Conservation (phyloP, 208 protist species). For the Acanthamoeba comandoni region DNA sequence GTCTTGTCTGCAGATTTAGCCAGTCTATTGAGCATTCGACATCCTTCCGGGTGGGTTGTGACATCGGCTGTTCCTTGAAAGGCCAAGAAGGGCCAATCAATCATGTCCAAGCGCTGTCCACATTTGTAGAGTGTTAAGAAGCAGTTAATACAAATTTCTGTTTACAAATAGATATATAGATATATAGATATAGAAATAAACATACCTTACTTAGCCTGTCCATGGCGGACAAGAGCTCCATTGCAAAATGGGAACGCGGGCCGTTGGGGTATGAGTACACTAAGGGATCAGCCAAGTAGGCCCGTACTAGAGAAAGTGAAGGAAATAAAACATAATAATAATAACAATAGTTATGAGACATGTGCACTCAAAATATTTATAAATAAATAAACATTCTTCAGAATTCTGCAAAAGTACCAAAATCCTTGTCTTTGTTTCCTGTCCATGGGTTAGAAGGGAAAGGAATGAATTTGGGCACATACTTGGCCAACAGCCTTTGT, state of each 20-base stretch:
- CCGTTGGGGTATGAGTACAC: conserved; percentile 17
- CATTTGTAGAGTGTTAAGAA: not conserved
- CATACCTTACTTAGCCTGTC: not conserved
- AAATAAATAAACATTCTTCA: not conserved
- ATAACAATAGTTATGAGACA: not conserved
- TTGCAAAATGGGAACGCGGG: not conserved
- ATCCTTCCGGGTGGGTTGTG: conserved; percentile 19
- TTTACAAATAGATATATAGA: not conserved
- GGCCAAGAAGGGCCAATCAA: conserved; percentile 15
- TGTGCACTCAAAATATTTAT: not conserved
- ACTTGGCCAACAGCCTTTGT: not conserved
- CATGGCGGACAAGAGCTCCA: conserved; percentile 49
- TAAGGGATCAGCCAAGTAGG: conserved; percentile 42
- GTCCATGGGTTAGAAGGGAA: not conserved
- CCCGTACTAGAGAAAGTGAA: not conserved
- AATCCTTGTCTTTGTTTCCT: not conserved
- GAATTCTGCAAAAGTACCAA: conserved; percentile 4
- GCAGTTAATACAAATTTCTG: not conserved
- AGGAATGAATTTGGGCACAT: conserved; percentile 39
- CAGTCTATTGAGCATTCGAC: not conserved
- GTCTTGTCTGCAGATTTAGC: conserved; percentile 16
- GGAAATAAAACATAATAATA: not conserved
- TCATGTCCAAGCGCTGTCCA: not conserved
- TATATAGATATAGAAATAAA: not conserved
- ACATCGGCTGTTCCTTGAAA: conserved; percentile 14